These are phyloP conservation scores for Heterobasidion annosum DNA, from an alignment of 1,284 basidiomycete species.

Conservation along the genomic window DNA sequence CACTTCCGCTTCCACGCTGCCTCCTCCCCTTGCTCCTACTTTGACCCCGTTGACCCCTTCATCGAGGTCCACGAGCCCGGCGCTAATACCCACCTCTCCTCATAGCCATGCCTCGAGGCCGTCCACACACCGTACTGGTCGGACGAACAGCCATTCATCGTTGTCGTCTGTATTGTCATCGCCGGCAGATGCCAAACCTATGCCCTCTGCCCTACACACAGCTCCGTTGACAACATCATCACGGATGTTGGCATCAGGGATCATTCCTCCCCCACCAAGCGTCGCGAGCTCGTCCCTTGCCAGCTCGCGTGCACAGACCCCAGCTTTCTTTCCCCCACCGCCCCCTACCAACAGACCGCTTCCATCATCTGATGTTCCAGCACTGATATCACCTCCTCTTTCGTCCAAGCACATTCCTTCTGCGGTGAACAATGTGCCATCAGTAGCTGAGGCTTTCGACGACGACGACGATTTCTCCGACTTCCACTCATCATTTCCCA, in stretches of 20 bases:
- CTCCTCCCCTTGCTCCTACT: background rate
- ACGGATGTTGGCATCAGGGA: background rate
- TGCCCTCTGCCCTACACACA: background rate
- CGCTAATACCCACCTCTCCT: background rate
- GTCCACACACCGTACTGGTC: background rate
- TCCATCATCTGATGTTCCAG: background rate
- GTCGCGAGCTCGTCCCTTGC: background rate
- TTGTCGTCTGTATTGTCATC: constrained; percentile 10
- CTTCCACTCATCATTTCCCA: constrained; percentile 16
- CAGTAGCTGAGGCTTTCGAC: background rate
- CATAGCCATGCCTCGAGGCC: background rate
- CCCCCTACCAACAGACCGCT: background rate
- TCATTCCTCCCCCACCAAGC: background rate
- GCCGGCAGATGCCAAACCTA: background rate
- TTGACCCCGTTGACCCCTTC: background rate
- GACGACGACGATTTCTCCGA: constrained; percentile 19
- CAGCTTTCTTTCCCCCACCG: background rate
- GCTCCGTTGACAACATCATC: background rate
- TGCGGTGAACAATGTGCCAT: background rate
- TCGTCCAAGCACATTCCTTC: background rate
- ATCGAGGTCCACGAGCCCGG: background rate
- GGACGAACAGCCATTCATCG: constrained; percentile 4
- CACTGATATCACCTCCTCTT: background rate
- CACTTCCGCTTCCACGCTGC: background rate
- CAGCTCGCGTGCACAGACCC: background rate